Percentiles rank a stretch among this genome's conserved stretches.
phyloP scores from a whole-genome alignment of 1,284 basidiomycete species.

The Crepidotus sp. region DNA sequence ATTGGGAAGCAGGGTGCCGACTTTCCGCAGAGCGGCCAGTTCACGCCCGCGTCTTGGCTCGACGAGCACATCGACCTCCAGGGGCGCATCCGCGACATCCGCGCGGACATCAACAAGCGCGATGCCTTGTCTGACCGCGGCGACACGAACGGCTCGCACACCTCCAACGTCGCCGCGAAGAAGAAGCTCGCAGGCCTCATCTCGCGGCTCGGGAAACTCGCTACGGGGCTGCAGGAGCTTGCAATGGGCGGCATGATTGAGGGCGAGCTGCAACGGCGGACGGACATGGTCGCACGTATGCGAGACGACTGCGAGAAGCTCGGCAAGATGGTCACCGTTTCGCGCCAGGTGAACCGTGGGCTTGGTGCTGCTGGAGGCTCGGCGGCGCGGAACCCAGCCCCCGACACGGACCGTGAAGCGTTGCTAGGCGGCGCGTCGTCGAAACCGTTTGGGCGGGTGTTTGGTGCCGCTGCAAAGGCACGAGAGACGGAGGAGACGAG shows the following conservation, averaged over 20 bases:
- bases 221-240: slow-evolving; percentile 57
- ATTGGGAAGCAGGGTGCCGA: slow-evolving; percentile 43
- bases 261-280: slow-evolving; percentile 76
- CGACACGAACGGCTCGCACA: slow-evolving; percentile 69
- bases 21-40: slow-evolving; percentile 29
- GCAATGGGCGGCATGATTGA: slow-evolving; percentile 66
- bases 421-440: slow-evolving; percentile 41
- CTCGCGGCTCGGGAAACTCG: slow-evolving; percentile 61
- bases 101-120: slow-evolving; percentile 78
- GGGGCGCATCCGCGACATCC: slow-evolving; percentile 66
- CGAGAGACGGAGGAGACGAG: slow-evolving; percentile 83
- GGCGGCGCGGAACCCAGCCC: slow-evolving; percentile 30
- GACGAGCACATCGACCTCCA: slow-evolving; percentile 76
- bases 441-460: slow-evolving; percentile 66
- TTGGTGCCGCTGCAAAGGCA: slow-evolving; percentile 55
- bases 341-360: slow-evolving; percentile 45
- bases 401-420: slow-evolving; percentile 55
- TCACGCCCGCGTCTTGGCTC: slow-evolving; percentile 74
- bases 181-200: slow-evolving; percentile 71
- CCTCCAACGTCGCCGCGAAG: slow-evolving; percentile 76
- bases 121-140: slow-evolving; percentile 73
- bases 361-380: slow-evolving; percentile 25
- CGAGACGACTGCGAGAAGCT: slow-evolving; percentile 83
- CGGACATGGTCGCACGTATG: slow-evolving; percentile 74
- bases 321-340: slow-evolving; percentile 66